Percentiles rank a stretch among this genome's conserved stretches.
phyloP scores from a whole-genome alignment of 164 flowering plant species.

The Umbilicus rupestris region DNA sequence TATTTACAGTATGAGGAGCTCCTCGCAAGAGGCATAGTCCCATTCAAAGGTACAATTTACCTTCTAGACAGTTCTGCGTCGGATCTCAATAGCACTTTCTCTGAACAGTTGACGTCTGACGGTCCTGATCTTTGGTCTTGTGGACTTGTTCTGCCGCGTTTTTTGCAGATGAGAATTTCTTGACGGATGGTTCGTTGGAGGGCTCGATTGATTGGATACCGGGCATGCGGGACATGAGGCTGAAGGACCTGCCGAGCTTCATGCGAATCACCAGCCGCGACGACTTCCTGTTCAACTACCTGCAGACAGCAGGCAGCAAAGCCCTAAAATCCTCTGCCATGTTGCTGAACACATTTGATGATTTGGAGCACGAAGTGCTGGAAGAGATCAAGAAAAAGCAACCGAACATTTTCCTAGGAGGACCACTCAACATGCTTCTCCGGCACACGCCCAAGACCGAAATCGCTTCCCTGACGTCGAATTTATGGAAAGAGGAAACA shows the following conservation, averaged over 20 bases:
- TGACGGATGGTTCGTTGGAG: not conserved
- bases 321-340: not conserved
- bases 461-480: not conserved
- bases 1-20: not conserved
- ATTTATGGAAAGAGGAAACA: not conserved
- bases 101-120: too few species aligned
- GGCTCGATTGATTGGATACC: not conserved
- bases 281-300: not conserved
- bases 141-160: too few species aligned
- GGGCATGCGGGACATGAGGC: not conserved
- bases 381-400: not conserved
- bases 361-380: not conserved
- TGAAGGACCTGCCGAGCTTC: not conserved
- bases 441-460: not conserved
- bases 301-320: not conserved
- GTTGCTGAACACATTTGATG: constrained; percentile 1
- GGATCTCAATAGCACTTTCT: too few species aligned
- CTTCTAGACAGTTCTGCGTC: too few species aligned
- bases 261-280: not conserved
- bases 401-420: not conserved
- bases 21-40: not conserved
- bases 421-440: constrained; percentile 4
- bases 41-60: not conserved
- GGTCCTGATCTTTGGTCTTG: too few species aligned
- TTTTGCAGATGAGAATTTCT: not conserved